Conservation (phyloP, 352 stramenopile genomes). For the Saprolegnia parasitica region DNA sequence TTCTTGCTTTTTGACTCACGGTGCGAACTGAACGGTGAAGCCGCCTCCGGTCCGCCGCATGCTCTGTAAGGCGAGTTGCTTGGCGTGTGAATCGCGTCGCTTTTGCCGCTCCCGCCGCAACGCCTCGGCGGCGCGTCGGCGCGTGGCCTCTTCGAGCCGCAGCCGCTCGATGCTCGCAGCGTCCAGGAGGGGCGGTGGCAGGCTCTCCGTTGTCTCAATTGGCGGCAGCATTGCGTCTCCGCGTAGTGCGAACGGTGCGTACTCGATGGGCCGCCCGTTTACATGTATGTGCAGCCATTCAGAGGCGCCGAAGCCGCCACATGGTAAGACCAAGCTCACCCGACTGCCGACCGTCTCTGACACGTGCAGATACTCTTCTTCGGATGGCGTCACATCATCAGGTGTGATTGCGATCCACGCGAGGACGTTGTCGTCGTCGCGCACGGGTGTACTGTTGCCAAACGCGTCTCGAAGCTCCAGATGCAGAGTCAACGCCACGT, state of each 20-base stretch:
- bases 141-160: conserved; percentile 1
- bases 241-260: conserved; percentile 7
- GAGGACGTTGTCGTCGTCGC: conserved; percentile 4
- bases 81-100: neutral
- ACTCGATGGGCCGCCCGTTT: conserved; percentile 15
- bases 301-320: neutral
- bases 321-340: neutral
- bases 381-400: neutral
- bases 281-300: conserved; percentile 8
- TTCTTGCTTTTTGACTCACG: too few relatives aligned
- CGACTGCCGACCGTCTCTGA: neutral
- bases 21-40: conserved; percentile 23
- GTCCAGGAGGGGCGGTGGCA: neutral
- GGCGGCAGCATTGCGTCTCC: neutral
- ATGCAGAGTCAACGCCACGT: neutral
- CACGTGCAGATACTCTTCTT: too few relatives aligned
- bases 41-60: conserved; percentile 17
- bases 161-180: neutral
- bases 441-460: neutral
- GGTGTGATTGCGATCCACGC: neutral
- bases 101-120: neutral
- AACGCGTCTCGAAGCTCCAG: conserved; percentile 1
- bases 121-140: neutral
- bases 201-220: too few relatives aligned
- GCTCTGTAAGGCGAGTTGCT: neutral